These are phyloP conservation scores for Laetiporus sulphureus DNA, from an alignment of 1,284 basidiomycete genomes.

Conservation along the genomic window DNA sequence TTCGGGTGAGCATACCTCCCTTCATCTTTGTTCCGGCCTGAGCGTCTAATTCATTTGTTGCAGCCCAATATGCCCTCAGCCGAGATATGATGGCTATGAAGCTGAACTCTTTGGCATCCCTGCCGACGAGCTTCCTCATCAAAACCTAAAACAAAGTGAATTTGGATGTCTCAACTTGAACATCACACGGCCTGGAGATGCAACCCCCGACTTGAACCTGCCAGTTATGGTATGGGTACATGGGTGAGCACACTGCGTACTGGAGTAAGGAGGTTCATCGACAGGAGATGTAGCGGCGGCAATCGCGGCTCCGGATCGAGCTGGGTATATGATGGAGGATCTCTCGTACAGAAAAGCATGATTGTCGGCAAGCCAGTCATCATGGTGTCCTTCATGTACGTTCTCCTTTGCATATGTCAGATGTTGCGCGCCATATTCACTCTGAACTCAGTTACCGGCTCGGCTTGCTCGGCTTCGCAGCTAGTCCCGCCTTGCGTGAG, in stretches of 20 bases:
- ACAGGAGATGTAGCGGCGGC: slow-evolving; percentile 42
- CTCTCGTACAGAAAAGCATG: slow-evolving; percentile 61
- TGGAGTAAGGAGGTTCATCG: slow-evolving; percentile 10
- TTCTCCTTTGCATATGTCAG: slow-evolving; percentile 10
- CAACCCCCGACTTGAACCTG: slow-evolving; percentile 40
- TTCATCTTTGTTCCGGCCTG: slow-evolving; percentile 2
- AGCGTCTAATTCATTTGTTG: neutral
- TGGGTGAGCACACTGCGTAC: slow-evolving; percentile 38
- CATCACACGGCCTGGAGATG: slow-evolving; percentile 61
- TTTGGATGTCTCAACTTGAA: slow-evolving; percentile 73
- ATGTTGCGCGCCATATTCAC: too few species aligned
- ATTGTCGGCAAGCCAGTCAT: slow-evolving; percentile 55
- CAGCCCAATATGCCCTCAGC: slow-evolving; percentile 73
- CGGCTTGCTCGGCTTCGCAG: slow-evolving; percentile 67
- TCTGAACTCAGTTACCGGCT: slow-evolving; percentile 72
- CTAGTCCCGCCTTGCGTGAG: slow-evolving; percentile 52
- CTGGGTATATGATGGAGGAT: slow-evolving; percentile 69
- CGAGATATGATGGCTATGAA: slow-evolving; percentile 41
- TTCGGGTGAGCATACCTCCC: slow-evolving; percentile 43
- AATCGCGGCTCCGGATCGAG: slow-evolving; percentile 65
- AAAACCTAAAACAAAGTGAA: slow-evolving; percentile 57
- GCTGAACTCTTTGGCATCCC: slow-evolving; percentile 57
- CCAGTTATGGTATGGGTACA: slow-evolving; percentile 80
- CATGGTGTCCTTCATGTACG: slow-evolving; percentile 71
- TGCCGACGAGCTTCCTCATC: slow-evolving; percentile 44